Conservation (phyloP, 768 basidiomycete species). For the Neoboletus brunneissimus region DNA sequence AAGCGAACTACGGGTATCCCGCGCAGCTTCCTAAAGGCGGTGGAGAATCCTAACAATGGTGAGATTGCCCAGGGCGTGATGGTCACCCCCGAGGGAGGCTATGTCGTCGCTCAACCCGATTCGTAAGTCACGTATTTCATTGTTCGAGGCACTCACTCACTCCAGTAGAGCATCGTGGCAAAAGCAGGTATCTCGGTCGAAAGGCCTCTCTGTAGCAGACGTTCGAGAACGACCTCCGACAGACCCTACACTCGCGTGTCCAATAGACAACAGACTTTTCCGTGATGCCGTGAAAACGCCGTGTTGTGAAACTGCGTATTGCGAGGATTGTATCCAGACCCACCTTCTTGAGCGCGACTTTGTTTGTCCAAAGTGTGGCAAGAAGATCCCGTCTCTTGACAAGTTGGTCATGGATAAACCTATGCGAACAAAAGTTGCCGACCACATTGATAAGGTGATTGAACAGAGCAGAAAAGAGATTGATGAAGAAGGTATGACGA, state of each 20-base stretch:
- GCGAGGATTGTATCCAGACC: constrained; percentile 97
- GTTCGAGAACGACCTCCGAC: constrained; percentile 81
- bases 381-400: constrained; percentile 86
- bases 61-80: constrained; percentile 85
- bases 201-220: constrained; percentile 82
- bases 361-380: constrained; percentile 85
- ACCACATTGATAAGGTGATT: constrained; percentile 79
- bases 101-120: constrained; percentile 96
- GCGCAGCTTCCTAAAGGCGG: constrained; percentile 93
- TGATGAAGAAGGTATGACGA: constrained; percentile 41
- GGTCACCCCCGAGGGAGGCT: constrained; percentile 98
- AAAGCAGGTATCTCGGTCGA: constrained; percentile 77
- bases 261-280: constrained; percentile 90
- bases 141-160: neutral
- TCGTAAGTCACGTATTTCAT: constrained; percentile 54
- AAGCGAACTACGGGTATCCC: constrained; percentile 99
- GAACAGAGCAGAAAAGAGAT: constrained; percentile 72
- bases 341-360: constrained; percentile 94
- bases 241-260: constrained; percentile 78
- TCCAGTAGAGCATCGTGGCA: constrained; percentile 84
- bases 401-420: constrained; percentile 80
- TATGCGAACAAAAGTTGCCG: constrained; percentile 69
- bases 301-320: constrained; percentile 87
- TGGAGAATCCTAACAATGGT: constrained; percentile 77
- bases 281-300: constrained; percentile 95